These are phyloP conservation scores for Circinella minor DNA, from an alignment of 371 early-diverging fungal species.

Conservation along the genomic window DNA sequence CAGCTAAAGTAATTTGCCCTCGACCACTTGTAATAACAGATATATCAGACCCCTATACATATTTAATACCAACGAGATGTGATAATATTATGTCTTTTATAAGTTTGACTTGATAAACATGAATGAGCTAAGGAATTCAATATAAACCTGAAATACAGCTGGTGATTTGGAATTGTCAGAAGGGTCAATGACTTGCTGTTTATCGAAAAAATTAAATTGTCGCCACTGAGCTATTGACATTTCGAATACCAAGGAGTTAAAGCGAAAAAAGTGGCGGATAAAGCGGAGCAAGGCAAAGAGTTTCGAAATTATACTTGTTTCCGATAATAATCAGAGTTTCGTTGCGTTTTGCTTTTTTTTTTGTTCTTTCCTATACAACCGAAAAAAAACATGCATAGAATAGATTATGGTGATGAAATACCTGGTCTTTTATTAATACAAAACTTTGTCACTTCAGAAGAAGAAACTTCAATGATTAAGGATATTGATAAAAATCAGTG, in stretches of 20 bases:
- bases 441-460: constrained; percentile 38
- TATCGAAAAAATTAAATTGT: constrained; percentile 86
- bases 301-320: background rate
- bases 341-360: background rate
- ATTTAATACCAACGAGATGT: background rate
- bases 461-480: constrained; percentile 31
- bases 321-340: background rate
- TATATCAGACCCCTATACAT: constrained; percentile 36
- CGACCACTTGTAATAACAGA: constrained; percentile 61
- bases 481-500: constrained; percentile 32
- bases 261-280: background rate
- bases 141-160: constrained; percentile 65
- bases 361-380: constrained; percentile 9
- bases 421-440: constrained; percentile 38
- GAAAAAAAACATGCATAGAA: constrained; percentile 20
- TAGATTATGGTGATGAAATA: constrained; percentile 27
- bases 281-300: background rate
- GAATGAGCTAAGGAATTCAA: background rate
- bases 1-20: constrained; percentile 59
- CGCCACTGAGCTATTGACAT: constrained; percentile 66
- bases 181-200: constrained; percentile 66
- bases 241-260: background rate
- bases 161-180: constrained; percentile 64
- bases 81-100: background rate
- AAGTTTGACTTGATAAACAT: background rate